These are phyloP conservation scores for Chlorella sp. DNA, from an alignment of 139 green algal species.

Conservation along the genomic window DNA sequence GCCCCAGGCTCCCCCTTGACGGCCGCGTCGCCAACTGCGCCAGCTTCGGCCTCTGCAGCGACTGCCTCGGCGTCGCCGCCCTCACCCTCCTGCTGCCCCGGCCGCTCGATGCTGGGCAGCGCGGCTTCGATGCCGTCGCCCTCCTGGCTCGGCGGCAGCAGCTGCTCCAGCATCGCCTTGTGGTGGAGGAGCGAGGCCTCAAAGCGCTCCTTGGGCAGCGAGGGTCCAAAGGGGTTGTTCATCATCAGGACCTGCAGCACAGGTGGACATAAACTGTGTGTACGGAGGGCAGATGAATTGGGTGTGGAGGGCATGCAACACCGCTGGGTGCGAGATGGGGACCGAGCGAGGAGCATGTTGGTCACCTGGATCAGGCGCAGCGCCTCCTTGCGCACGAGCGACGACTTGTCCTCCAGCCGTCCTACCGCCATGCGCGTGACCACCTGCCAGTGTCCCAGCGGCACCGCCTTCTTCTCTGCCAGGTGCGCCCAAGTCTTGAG, in stretches of 20 bases:
- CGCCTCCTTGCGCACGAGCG: slow-evolving; percentile 74
- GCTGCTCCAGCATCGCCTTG: slow-evolving; percentile 36
- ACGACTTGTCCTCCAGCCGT: slow-evolving; percentile 84
- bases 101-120: background rate
- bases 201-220: slow-evolving; percentile 47
- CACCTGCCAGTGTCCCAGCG: slow-evolving; percentile 65
- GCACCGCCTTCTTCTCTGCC: slow-evolving; percentile 55
- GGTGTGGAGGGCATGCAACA: too few species aligned
- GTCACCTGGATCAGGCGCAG: too few species aligned
- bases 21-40: background rate
- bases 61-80: slow-evolving; percentile 10
- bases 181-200: slow-evolving; percentile 40
- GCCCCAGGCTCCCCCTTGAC: slow-evolving; percentile 10
- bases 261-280: too few species aligned
- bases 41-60: slow-evolving; percentile 3
- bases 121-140: slow-evolving; percentile 2
- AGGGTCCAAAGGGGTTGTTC: slow-evolving; percentile 77
- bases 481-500: slow-evolving; percentile 79
- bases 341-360: too few species aligned
- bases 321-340: too few species aligned
- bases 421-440: slow-evolving; percentile 69
- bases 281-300: too few species aligned
- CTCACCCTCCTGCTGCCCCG: slow-evolving; percentile 6
- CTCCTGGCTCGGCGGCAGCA: background rate
- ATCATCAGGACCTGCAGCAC: slow-evolving; percentile 63